These are phyloP conservation scores for Ammopiptanthus mongolicus DNA, from an alignment of 306 rosid genomes.

Conservation along the genomic window DNA sequence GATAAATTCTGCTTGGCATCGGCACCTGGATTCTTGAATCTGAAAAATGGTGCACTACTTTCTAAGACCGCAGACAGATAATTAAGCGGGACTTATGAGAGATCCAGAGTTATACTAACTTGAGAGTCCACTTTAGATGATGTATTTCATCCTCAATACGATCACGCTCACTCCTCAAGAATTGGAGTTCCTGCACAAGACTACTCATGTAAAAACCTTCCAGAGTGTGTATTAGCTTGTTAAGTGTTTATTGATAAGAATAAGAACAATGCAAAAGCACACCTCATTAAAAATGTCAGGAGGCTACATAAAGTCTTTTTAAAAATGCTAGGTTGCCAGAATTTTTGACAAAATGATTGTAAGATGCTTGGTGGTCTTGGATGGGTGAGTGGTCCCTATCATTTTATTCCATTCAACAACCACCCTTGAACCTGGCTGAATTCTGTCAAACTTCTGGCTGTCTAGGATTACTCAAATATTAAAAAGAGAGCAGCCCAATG, in stretches of 20 bases:
- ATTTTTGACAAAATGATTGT: neutral
- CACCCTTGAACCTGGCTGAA: neutral
- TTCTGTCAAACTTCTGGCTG: neutral
- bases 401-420: neutral
- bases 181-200: conserved; percentile 65
- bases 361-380: neutral
- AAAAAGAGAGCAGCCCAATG: too few relatives aligned
- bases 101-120: conserved; percentile 42
- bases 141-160: conserved; percentile 79
- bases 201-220: conserved; percentile 7
- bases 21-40: conserved; percentile 55
- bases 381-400: neutral
- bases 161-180: conserved; percentile 74
- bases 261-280: neutral
- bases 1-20: conserved; percentile 42
- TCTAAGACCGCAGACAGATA: neutral
- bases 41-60: conserved; percentile 26
- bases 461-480: neutral
- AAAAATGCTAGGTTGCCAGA: neutral
- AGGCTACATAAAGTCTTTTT: neutral
- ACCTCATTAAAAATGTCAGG: neutral
- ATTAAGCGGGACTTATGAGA: neutral
- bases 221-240: neutral
- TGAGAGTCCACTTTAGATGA: conserved; percentile 78
- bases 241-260: neutral